Base-by-base conservation (phyloP, 345 rosid species). In the Ceriops tagal region DNA sequence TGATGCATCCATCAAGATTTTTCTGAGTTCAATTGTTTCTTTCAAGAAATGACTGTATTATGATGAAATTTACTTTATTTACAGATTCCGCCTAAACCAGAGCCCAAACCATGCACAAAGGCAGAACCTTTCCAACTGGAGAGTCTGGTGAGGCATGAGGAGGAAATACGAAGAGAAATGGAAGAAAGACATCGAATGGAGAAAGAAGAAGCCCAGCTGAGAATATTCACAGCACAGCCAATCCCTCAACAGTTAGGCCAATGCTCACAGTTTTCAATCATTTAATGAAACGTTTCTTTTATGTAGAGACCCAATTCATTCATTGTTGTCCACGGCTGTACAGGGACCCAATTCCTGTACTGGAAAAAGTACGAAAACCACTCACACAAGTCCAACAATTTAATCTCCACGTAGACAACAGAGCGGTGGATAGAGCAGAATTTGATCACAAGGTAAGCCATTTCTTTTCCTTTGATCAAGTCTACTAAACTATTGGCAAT, bases 301-400 rank as follows among this genome's bases (percentile, higher is more conserved):
- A 9, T 39, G 21, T 6, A 24, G 30, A 16, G 6, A 16, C 5
- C 6, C 65, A n/a, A 51, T 16, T 51, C 15, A 30, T 52, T 46
- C 20, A 10, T 28, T 32, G 0, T 49, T 67, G 22, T 63, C 56
- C 55, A 22, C 51, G 21, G 58, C 31, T 30, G 18, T 39, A 64
- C 85, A 95, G 99, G 78, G 97, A 92, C 66, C 97, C 98, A 62
- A 83, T 90, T 76, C 97, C 95, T n/a, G 76, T 92, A 62, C 96
- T 92, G 19, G 98, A 87, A 82, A 96, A 86, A 81, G 87, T 81
- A 59, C 86, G 99, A 26, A 92, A 69, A 74, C 98, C 99, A 9
- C 92, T 96, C 58, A 90, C 98, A 7, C 87, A 89, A 70, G 88
- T 96, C 37, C 87, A 90, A 65, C 80, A 81, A 68, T 85, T 92